A percentile compares a stretch with the other conserved stretches of the same genome.
phyloP scores from a whole-genome alignment of 768 basidiomycete genomes.

The Mycena kentingensis region DNA sequence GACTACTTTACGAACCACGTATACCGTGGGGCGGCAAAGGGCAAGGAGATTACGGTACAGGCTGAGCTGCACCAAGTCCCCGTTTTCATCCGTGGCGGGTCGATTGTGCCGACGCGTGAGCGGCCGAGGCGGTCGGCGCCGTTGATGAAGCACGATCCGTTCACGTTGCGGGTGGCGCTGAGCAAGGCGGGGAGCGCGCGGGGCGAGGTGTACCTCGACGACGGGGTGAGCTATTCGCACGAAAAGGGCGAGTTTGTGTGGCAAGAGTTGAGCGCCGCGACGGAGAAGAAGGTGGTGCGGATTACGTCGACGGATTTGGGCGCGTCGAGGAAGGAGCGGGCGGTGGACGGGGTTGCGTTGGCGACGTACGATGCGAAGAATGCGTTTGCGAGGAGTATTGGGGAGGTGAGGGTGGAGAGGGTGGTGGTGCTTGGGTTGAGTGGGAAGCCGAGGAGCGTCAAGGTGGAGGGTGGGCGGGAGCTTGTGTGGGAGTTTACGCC shows the following conservation, averaged over 20 bases:
- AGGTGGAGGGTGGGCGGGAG: conserved; percentile 46
- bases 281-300: conserved; percentile 43
- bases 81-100: conserved; percentile 86
- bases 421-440: conserved; percentile 76
- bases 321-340: conserved; percentile 40
- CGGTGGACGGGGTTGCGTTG: conserved; percentile 55
- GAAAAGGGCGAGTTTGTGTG: conserved; percentile 79
- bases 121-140: conserved; percentile 83
- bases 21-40: conserved; percentile 66
- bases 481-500: conserved; percentile 70
- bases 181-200: conserved; percentile 57
- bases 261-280: conserved; percentile 69
- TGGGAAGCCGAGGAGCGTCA: conserved; percentile 62
- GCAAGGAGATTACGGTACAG: conserved; percentile 71
- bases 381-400: conserved; percentile 66
- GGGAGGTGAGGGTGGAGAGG: conserved; percentile 77
- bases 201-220: conserved; percentile 94
- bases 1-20: conserved; percentile 80
- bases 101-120: conserved; percentile 84
- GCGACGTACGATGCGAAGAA: conserved; percentile 58
- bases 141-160: conserved; percentile 89
- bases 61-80: conserved; percentile 83
- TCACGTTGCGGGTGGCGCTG: conserved; percentile 86
- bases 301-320: conserved; percentile 62
- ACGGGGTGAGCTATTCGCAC: conserved; percentile 83